Evolutionary conservation across 129 eudicot genomes (phyloP).

Genomic region (Smallanthus sonchifolius): DNA sequence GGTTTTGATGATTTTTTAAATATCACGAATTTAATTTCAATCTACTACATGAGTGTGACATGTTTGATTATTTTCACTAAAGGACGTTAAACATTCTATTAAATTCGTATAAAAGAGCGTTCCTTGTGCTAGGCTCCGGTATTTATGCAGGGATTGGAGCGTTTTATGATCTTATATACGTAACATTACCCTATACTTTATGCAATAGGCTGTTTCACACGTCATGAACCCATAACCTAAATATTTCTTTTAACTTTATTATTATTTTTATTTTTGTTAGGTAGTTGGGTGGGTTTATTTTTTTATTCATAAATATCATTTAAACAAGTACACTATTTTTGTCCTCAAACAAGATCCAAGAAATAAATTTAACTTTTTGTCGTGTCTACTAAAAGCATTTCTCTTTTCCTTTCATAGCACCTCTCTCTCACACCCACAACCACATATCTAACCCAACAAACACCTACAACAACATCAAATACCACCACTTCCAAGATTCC

Average conservation of each 20-base stretch:
- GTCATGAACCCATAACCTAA: too few relatives aligned
- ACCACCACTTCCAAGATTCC: constrained; percentile 25
- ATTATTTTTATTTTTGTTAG: neutral
- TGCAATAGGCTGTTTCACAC: too few relatives aligned
- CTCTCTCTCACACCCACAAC: neutral
- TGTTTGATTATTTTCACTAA: too few relatives aligned
- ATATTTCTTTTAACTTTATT: neutral
- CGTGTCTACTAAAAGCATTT: constrained; percentile 2
- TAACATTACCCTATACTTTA: too few relatives aligned
- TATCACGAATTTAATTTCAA: too few relatives aligned
- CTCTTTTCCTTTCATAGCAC: neutral
- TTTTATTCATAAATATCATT: neutral
- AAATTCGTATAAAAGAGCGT: too few relatives aligned
- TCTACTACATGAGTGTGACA: too few relatives aligned
- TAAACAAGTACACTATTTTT: neutral
- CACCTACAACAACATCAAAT: constrained; percentile 10
- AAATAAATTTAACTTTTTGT: neutral
- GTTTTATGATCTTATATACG: too few relatives aligned
- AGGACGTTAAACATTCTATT: too few relatives aligned
- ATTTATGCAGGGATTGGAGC: too few relatives aligned
- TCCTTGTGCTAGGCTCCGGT: too few relatives aligned
- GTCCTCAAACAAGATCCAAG: neutral
- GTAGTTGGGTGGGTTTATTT: neutral
- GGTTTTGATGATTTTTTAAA: too few relatives aligned
- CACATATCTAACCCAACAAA: neutral